These are phyloP conservation scores for Nicotiana undulata DNA, from an alignment of 257 asterid genomes.

Conservation along the genomic window DNA sequence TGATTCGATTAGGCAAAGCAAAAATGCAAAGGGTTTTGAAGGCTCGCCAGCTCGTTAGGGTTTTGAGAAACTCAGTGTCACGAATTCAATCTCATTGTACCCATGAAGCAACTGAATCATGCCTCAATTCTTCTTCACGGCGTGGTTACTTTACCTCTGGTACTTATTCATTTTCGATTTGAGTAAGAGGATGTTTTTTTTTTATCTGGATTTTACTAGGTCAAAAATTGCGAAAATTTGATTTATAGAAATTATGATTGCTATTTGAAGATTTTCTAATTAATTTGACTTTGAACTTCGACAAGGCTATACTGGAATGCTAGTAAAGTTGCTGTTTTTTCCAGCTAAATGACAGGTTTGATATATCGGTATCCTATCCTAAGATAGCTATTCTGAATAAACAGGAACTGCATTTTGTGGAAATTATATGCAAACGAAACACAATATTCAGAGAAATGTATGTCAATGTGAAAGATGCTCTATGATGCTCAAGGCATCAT, in stretches of 20 bases:
- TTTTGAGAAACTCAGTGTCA: conserved; percentile 19
- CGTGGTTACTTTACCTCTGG: conserved; percentile 15
- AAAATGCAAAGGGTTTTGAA: conserved; percentile 38
- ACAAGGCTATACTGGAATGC: too few relatives aligned
- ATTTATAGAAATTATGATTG: background rate
- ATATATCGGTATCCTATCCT: background rate
- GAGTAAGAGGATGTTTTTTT: background rate
- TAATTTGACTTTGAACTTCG: background rate
- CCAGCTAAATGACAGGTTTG: background rate
- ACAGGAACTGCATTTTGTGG: conserved; percentile 28
- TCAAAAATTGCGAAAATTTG: too few relatives aligned
- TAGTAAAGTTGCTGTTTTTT: background rate
- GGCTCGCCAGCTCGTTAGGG: conserved; percentile 36
- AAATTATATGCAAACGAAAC: conserved; percentile 11
- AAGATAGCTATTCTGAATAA: conserved; percentile 4
- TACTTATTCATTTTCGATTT: background rate
- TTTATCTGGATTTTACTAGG: background rate
- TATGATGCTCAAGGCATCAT: conserved; percentile 26
- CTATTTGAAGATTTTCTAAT: background rate
- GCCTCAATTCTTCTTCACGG: conserved; percentile 14
- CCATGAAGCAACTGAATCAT: conserved; percentile 5
- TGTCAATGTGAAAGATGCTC: conserved; percentile 11
- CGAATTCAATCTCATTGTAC: conserved; percentile 10
- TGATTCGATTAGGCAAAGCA: background rate
- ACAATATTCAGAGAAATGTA: conserved; percentile 10